Percentiles rank a stretch among this genome's conserved stretches.
Conservation (phyloP, 2,329 filamentous ascomycete species). For the Pyrenophora seminiperda region DNA sequence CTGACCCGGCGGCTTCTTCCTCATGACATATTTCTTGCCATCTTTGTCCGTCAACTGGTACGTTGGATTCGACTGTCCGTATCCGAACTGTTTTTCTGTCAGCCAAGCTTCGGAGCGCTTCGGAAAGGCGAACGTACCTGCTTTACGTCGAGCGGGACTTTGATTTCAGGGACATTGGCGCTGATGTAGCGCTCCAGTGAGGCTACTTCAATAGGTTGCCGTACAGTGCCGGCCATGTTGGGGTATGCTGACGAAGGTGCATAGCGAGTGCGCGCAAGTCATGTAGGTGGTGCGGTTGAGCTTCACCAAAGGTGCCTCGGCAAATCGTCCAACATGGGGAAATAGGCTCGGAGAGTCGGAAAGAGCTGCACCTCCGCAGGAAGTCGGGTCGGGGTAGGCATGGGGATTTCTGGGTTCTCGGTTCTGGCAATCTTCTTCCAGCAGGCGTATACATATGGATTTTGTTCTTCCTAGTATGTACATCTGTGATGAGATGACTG, state of each 20-base stretch:
- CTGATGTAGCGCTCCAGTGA: constrained; percentile 80
- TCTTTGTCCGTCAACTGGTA: constrained; percentile 82
- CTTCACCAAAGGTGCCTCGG: constrained; percentile 16
- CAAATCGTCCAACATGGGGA: constrained; percentile 19
- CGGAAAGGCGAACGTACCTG: constrained; percentile 63
- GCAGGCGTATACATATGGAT: no score
- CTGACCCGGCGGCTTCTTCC: constrained; percentile 96
- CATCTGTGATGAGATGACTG: not conserved
- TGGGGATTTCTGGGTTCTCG: not conserved
- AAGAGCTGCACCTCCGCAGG: constrained; percentile 10
- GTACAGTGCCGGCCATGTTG: constrained; percentile 80
- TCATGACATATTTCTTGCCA: constrained; percentile 79
- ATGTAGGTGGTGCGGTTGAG: constrained; percentile 23
- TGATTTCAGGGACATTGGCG: constrained; percentile 79
- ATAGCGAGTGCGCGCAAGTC: constrained; percentile 18
- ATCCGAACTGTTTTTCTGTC: constrained; percentile 73
- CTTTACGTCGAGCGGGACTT: constrained; percentile 82
- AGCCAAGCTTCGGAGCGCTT: not conserved
- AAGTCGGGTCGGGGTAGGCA: constrained; percentile 1
- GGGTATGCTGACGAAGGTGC: constrained; percentile 19
- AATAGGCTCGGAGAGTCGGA: constrained; percentile 15
- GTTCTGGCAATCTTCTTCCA: no score
- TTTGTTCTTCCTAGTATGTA: no score
- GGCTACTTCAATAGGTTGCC: constrained; percentile 85
- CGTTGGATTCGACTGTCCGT: constrained; percentile 96